phyloP scores from a whole-genome alignment of 225 moss, liverwort and hornwort species.

The Neckera pumila region DNA sequence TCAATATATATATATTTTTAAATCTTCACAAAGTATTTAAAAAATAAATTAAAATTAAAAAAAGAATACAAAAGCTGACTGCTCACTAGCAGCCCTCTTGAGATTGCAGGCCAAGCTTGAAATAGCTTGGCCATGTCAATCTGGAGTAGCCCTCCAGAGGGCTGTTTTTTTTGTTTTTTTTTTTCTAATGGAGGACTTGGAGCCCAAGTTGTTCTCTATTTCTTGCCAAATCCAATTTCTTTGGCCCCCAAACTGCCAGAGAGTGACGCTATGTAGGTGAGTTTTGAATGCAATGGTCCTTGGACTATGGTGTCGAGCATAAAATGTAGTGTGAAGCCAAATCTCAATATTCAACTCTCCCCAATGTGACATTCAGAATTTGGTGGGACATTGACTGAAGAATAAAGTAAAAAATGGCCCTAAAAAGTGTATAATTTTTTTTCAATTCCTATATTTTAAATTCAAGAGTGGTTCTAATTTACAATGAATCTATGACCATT shows the following conservation, averaged over 20 bases:
- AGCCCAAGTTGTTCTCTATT: background rate
- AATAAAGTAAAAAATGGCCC: background rate
- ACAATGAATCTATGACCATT: background rate
- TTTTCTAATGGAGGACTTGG: too few relatives aligned
- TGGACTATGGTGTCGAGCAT: accelerated
- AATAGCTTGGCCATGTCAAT: too few relatives aligned
- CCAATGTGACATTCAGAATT: accelerated
- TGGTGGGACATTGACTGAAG: accelerated
- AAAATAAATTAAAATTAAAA: too few relatives aligned
- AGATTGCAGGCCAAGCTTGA: too few relatives aligned
- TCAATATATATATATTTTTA: too few relatives aligned
- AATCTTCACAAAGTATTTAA: too few relatives aligned
- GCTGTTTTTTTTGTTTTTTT: too few relatives aligned
- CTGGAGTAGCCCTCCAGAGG: too few relatives aligned
- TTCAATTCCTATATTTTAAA: background rate
- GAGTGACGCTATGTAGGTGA: accelerated
- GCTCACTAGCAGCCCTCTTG: too few relatives aligned
- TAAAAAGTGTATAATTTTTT: background rate
- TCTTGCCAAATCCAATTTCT: background rate
- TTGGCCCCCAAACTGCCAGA: accelerated
- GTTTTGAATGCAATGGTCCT: accelerated
- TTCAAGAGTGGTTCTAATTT: background rate
- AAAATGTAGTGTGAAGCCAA: background rate
- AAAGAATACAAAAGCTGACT: too few relatives aligned
- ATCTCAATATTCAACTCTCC: background rate